Conservation (phyloP, 768 basidiomycete species). For the Phylloporus sp. region DNA sequence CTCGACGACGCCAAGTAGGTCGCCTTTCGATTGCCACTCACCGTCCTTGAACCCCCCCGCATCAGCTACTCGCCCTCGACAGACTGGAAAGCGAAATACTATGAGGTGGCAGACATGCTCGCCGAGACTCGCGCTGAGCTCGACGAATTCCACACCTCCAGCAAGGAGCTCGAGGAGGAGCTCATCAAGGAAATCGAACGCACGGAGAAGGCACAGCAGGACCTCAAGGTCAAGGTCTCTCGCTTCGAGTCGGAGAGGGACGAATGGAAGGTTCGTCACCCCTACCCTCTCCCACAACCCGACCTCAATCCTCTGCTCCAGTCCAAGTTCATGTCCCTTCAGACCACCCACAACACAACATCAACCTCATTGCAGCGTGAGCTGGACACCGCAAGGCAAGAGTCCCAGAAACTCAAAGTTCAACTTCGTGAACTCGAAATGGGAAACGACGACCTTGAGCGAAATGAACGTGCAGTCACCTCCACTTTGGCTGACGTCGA, state of each 20-base stretch:
- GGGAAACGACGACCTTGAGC: slow-evolving; percentile 96
- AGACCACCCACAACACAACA: slow-evolving; percentile 87
- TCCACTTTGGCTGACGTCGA: slow-evolving; percentile 82
- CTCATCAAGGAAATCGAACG: slow-evolving; percentile 85
- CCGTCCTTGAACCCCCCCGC: slow-evolving; percentile 14
- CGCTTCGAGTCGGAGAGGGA: slow-evolving; percentile 74
- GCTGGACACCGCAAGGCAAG: slow-evolving; percentile 74
- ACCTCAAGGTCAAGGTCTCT: slow-evolving; percentile 65
- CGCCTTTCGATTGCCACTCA: slow-evolving; percentile 8
- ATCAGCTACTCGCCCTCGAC: slow-evolving; percentile 52
- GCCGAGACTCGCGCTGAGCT: slow-evolving; percentile 80
- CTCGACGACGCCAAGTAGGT: slow-evolving; percentile 65
- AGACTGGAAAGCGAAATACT: slow-evolving; percentile 77
- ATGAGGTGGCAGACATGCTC: slow-evolving; percentile 81
- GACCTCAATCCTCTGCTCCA: slow-evolving; percentile 26
- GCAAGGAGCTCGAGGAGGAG: slow-evolving; percentile 91
- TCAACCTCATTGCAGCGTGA: slow-evolving; percentile 89
- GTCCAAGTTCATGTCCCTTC: slow-evolving; percentile 82
- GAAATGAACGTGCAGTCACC: slow-evolving; percentile 85
- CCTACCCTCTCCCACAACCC: neutral
- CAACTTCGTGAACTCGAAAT: slow-evolving; percentile 88
- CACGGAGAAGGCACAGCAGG: slow-evolving; percentile 80
- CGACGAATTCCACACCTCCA: slow-evolving; percentile 79
- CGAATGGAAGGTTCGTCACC: slow-evolving; percentile 80
- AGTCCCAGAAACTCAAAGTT: slow-evolving; percentile 63